Base-by-base conservation (phyloP, 1,139 yeast genomes). In the Candida pseudoviswanathii region DNA sequence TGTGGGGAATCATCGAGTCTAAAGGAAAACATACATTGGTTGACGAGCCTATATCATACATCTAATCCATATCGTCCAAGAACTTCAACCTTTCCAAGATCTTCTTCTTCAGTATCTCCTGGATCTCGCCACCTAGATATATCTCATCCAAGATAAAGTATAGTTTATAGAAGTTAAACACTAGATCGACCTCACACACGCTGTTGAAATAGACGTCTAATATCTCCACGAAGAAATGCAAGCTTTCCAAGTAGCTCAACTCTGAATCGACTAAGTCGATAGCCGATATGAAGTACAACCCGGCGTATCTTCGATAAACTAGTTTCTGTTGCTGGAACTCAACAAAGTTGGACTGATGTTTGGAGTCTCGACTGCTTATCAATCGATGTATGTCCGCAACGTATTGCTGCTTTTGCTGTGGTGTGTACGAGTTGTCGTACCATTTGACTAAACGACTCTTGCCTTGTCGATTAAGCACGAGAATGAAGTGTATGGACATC, bases 101-200 rank as follows among this genome's bases (percentile, higher is more conserved):
- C 54, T 73, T 72, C 26, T 70, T 70, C 63, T 85, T 86, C 63
- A 85, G 85, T 6, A 86, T 84, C 62, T 86, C 92, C 59, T 85
- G 88, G 22, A 88, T 72, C 62, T 89, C 95, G 7, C 96, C 96
- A 7, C 89, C 92, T 46, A 86, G 64, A 62, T 83, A 86, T 60
- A 89, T 76, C 63, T 88, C 95, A 63, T 89, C 96, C 53, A 89
- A 64, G 9, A 88, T 82, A 54, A 76, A 73, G 64, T 88, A 86
- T 26, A 86, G 80, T 64, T 85, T 86, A 68, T 84, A 82, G 65
- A 89, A 89, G 64, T 87, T 87, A 69, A 88, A 89, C 24, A 89
- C 91, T 51, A 89, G 78, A 65, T 94, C 99, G 58, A 94, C 77
- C 68, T 94, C 99, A 70, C 98, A 92, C n/a, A 94, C 99, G 61